phyloP scores from a whole-genome alignment of 148 eudicot species.

The Rheum nobile region DNA sequence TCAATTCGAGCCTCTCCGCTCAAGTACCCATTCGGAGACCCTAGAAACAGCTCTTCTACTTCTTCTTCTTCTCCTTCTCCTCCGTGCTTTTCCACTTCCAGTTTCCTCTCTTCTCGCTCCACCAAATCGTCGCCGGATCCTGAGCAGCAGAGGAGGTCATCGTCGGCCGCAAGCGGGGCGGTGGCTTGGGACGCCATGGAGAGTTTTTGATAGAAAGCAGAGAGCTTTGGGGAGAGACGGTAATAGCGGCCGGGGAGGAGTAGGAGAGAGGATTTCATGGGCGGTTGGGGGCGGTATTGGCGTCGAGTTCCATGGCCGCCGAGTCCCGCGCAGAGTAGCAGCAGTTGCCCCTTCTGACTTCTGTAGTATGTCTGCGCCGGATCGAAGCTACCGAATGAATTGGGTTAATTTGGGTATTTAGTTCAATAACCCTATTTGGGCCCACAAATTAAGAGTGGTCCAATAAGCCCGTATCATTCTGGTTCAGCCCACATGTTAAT shows the following conservation, averaged over 20 bases:
- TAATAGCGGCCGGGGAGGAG: not conserved
- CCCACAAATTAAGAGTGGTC: not conserved
- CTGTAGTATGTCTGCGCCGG: not conserved
- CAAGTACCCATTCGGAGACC: constrained; percentile 33
- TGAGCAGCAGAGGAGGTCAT: constrained; percentile 7
- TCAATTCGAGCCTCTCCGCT: constrained; percentile 62
- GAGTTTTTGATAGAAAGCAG: not conserved
- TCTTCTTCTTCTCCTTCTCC: not conserved
- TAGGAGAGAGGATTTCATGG: not conserved
- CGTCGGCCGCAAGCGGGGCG: not conserved
- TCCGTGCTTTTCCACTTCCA: not conserved
- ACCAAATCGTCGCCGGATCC: not conserved
- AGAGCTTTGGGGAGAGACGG: not conserved
- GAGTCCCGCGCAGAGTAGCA: not conserved
- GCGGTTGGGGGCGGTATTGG: not conserved
- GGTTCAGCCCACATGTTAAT: not conserved
- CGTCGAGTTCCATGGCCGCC: not conserved
- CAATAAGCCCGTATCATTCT: not conserved
- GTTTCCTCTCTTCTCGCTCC: not conserved
- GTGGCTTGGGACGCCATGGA: not conserved
- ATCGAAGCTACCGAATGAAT: not conserved
- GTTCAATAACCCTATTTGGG: not conserved
- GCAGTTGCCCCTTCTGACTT: not conserved
- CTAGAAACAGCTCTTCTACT: not conserved
- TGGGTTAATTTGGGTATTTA: not conserved